Percentiles rank a stretch among this genome's conserved stretches.
Conservation (phyloP, 1,284 basidiomycete genomes). For the Sanguinoderma infundibulare region DNA sequence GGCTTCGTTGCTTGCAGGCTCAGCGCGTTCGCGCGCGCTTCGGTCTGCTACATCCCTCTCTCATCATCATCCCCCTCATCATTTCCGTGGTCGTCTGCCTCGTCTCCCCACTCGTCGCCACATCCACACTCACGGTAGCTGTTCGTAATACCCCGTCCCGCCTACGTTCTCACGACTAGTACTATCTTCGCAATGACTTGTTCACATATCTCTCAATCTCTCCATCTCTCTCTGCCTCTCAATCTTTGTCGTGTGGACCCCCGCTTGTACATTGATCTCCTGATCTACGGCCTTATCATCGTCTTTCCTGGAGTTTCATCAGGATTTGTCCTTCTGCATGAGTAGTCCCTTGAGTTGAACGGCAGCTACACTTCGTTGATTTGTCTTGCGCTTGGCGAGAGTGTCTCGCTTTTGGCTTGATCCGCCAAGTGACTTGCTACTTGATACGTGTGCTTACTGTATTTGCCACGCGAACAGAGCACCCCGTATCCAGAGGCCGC, state of each 20-base stretch:
- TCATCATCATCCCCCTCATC: too few species aligned
- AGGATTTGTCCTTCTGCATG: too few species aligned
- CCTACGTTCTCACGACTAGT: constrained; percentile 35
- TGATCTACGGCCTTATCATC: neutral
- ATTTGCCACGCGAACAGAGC: too few species aligned
- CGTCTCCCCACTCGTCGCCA: neutral
- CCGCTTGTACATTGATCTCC: neutral
- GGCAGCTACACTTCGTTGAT: too few species aligned
- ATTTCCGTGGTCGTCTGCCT: neutral
- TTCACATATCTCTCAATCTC: constrained; percentile 26
- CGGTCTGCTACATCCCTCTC: too few species aligned
- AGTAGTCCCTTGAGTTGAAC: too few species aligned
- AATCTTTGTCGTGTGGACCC: neutral
- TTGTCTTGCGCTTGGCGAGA: too few species aligned
- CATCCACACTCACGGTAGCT: constrained; percentile 22
- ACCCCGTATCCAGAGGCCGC: too few species aligned
- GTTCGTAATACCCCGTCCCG: constrained; percentile 32
- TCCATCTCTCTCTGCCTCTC: neutral
- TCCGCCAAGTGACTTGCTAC: too few species aligned
- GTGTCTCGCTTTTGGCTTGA: too few species aligned
- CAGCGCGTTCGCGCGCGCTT: too few species aligned
- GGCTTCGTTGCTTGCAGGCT: neutral
- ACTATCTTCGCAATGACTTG: constrained; percentile 37
- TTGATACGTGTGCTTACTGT: too few species aligned
- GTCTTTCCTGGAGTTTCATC: neutral